A percentile compares a stretch with the other conserved stretches of the same genome.
These are phyloP conservation scores for Cerrena zonata DNA, from an alignment of 1,284 basidiomycete genomes.

Conservation along the genomic window DNA sequence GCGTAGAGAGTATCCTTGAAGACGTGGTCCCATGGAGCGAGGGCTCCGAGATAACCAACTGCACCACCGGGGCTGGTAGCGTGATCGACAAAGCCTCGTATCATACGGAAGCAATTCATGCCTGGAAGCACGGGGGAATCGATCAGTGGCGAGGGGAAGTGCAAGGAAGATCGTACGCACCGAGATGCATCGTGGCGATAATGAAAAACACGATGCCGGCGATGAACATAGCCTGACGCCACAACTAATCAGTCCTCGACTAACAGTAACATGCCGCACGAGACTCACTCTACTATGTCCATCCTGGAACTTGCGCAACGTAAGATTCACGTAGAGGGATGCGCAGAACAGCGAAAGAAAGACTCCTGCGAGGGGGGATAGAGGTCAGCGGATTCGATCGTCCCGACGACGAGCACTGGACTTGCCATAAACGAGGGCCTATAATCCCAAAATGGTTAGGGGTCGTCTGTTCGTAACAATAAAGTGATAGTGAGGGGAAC, in stretches of 20 bases:
- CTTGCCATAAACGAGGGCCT: conserved; percentile 11
- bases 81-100: conserved; percentile 25
- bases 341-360: conserved; percentile 16
- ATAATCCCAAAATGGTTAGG: too few species aligned
- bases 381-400: background rate
- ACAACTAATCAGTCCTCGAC: background rate
- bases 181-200: conserved; percentile 14
- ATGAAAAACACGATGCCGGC: conserved; percentile 13
- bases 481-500: background rate
- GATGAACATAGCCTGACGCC: conserved; percentile 12
- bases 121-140: conserved; percentile 5
- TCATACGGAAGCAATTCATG: conserved; percentile 25
- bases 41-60: conserved; percentile 22
- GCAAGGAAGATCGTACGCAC: conserved; percentile 2
- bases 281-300: conserved; percentile 12
- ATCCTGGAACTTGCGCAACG: conserved; percentile 14
- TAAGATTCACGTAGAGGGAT: conserved; percentile 14
- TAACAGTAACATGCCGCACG: too few species aligned
- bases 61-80: conserved; percentile 20
- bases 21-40: conserved; percentile 27
- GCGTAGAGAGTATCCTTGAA: conserved; percentile 25
- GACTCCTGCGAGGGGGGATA: conserved; percentile 12
- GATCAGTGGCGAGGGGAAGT: background rate
- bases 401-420: background rate
- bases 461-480: too few species aligned